Conservation (phyloP, 306 rosid genomes). For the Malus asiatica region DNA sequence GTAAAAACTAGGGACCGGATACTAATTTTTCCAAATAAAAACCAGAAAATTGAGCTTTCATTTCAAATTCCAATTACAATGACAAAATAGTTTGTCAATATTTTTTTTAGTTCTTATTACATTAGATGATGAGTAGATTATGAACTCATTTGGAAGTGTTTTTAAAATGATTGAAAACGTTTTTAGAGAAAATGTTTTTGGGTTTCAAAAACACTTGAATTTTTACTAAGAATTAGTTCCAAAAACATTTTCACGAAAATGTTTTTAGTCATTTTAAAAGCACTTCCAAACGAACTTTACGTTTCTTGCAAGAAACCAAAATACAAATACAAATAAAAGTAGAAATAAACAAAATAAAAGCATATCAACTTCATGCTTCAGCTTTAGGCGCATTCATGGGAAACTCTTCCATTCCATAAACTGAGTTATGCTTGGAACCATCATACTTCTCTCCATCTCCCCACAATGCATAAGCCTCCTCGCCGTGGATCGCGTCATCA, state of each 20-base stretch:
- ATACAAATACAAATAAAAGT: too few relatives aligned
- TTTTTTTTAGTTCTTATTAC: background rate
- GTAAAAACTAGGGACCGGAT: too few relatives aligned
- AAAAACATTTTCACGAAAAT: too few relatives aligned
- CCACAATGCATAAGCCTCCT: constrained; percentile 40
- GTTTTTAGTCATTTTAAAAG: too few relatives aligned
- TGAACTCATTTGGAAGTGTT: too few relatives aligned
- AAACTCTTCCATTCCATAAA: constrained; percentile 4
- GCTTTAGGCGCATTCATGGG: background rate
- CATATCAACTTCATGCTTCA: background rate
- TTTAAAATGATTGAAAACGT: too few relatives aligned
- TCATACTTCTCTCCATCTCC: constrained; percentile 38
- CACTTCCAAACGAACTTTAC: background rate
- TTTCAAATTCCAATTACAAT: background rate
- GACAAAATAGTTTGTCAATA: background rate
- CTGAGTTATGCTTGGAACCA: constrained; percentile 10
- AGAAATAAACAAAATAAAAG: background rate
- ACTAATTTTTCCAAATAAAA: too few relatives aligned
- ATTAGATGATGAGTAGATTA: background rate
- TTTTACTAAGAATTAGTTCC: too few relatives aligned
- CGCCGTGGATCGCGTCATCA: constrained; percentile 33
- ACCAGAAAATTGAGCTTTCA: background rate
- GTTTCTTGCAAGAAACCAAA: background rate
- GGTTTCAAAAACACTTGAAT: too few relatives aligned
- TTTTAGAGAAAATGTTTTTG: too few relatives aligned